Percentiles rank a stretch among this genome's conserved stretches.
phyloP scores from a whole-genome alignment of 202 grass and related monocot species.

The Zoysia matrella region DNA sequence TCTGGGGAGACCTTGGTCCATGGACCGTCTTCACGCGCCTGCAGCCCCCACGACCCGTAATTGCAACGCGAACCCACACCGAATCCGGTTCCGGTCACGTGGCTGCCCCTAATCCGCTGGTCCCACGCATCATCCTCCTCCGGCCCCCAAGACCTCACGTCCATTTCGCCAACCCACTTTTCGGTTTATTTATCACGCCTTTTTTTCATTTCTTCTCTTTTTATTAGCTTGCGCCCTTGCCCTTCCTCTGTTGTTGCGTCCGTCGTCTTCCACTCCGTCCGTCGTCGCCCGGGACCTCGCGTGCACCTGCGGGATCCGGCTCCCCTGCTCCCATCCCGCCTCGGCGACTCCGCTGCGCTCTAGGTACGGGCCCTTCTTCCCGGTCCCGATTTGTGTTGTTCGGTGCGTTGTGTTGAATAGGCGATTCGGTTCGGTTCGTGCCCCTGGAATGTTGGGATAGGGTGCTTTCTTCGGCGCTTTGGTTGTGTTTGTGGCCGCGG shows the following conservation, averaged over 20 bases:
- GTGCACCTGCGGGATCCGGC: constrained; percentile 20
- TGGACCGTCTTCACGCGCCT: background rate
- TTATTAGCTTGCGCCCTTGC: constrained; percentile 33
- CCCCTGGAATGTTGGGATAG: constrained; percentile 3
- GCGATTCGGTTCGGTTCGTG: background rate
- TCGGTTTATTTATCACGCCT: background rate
- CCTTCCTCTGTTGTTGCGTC: constrained; percentile 21
- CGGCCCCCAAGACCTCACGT: background rate
- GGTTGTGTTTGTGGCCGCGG: background rate
- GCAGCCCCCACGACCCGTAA: background rate
- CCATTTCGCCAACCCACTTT: constrained; percentile 20
- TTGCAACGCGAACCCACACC: constrained; percentile 25
- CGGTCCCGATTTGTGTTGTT: constrained; percentile 2
- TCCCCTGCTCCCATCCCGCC: background rate
- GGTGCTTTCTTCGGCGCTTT: background rate
- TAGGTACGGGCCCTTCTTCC: constrained; percentile 30
- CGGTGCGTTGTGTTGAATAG: background rate
- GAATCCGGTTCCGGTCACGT: background rate
- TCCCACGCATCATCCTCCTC: background rate
- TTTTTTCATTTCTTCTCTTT: background rate
- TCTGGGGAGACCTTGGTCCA: background rate
- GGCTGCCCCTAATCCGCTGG: background rate
- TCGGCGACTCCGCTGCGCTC: constrained; percentile 12
- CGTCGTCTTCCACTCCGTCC: constrained; percentile 29
- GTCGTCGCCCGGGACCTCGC: constrained; percentile 29